Percentiles rank a stretch among this genome's conserved stretches.
These are phyloP conservation scores for Verticillium albo-atrum DNA, from an alignment of 2,329 filamentous ascomycete genomes.

Conservation along the genomic window DNA sequence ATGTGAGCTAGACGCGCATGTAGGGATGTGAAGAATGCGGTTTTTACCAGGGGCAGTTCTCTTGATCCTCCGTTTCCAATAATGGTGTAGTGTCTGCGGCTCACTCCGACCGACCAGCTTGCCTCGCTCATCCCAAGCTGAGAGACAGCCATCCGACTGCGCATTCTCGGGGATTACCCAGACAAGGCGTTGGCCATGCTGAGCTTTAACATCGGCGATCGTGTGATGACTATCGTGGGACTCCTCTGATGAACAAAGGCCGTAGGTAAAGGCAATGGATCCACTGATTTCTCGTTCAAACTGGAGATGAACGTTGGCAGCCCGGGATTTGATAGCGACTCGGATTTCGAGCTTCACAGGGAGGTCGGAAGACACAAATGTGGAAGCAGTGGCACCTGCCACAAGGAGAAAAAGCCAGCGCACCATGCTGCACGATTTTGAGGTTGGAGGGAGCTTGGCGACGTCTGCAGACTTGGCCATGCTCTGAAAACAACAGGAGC, in stretches of 20 bases:
- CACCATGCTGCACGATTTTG: constrained; percentile 1
- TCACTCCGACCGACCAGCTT: constrained; percentile 29
- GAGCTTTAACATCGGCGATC: constrained; percentile 10
- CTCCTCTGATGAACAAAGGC: constrained; percentile 13
- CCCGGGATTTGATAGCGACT: constrained; percentile 21
- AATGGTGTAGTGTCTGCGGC: constrained; percentile 23
- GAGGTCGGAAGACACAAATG: constrained; percentile 10
- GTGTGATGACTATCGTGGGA: constrained; percentile 13
- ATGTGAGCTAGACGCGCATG: constrained; percentile 14
- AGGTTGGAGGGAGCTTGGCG: background rate
- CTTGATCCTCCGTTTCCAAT: constrained; percentile 16
- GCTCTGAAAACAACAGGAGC: background rate
- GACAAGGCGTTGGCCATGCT: constrained; percentile 16
- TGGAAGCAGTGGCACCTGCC: constrained; percentile 2
- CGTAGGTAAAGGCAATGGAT: constrained; percentile 16
- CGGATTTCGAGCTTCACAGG: constrained; percentile 30
- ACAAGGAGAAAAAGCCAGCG: constrained; percentile 10
- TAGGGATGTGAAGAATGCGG: background rate
- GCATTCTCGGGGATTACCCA: constrained; percentile 17
- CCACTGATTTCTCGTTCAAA: constrained; percentile 12
- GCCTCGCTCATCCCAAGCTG: constrained; percentile 28
- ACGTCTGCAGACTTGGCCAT: background rate
- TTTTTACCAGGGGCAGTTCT: constrained; percentile 7
- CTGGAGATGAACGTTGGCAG: constrained; percentile 25
- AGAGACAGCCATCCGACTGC: constrained; percentile 29